A percentile compares a stretch with the other conserved stretches of the same genome.
These are phyloP conservation scores for Neurospora crassa DNA, from an alignment of 2,329 filamentous ascomycete genomes.

Conservation along the genomic window DNA sequence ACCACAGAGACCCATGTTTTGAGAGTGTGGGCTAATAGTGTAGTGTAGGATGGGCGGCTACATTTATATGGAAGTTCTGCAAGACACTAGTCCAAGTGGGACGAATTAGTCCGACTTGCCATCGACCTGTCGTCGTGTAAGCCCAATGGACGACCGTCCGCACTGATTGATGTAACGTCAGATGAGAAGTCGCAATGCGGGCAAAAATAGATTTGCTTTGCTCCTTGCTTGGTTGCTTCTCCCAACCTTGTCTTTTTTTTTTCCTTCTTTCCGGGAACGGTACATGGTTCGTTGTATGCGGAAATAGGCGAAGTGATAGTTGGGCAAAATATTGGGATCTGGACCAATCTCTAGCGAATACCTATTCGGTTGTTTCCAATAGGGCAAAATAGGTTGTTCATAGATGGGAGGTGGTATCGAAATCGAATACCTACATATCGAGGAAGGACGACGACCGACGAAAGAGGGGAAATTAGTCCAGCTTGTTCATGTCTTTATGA, in stretches of 20 bases:
- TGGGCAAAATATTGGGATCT: not conserved
- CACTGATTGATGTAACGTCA: not conserved
- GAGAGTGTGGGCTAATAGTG: not conserved
- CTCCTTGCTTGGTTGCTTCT: no score
- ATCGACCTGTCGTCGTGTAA: not conserved
- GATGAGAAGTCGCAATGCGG: not conserved
- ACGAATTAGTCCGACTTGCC: not conserved
- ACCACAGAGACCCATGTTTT: not conserved
- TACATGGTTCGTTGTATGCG: not conserved
- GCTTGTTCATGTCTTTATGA: not conserved
- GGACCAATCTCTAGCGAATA: not conserved
- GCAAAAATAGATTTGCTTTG: constrained; percentile 2
- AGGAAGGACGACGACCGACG: not conserved
- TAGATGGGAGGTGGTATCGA: not conserved
- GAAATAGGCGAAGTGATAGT: not conserved
- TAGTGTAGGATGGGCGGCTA: not conserved
- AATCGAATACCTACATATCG: not conserved
- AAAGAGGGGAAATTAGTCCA: constrained; percentile 1
- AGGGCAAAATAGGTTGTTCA: not conserved
- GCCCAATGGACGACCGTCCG: not conserved
- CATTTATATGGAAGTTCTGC: not conserved
- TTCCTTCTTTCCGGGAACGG: not conserved
- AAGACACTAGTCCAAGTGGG: not conserved
- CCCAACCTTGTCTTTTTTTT: not conserved
- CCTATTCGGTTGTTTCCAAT: not conserved